These are phyloP conservation scores for Torulaspora delbrueckii DNA, from an alignment of 805 yeast species.

Conservation along the genomic window DNA sequence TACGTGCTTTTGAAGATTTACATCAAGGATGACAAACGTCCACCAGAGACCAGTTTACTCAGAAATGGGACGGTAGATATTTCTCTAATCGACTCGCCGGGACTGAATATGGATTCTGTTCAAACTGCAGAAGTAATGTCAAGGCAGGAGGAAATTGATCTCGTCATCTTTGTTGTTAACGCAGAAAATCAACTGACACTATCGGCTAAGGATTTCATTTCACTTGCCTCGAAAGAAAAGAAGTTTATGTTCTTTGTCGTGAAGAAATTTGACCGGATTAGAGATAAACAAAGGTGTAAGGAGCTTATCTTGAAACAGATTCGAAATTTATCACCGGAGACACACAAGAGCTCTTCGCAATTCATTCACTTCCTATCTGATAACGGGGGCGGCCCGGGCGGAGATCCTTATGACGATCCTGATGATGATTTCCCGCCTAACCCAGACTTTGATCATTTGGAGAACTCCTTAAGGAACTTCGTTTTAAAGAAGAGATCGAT, in stretches of 20 bases:
- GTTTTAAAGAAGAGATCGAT: conserved; percentile 82
- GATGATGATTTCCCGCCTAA: conserved; percentile 37
- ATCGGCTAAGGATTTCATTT: conserved; percentile 89
- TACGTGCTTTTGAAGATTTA: conserved; percentile 75
- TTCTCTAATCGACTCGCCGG: conserved; percentile 94
- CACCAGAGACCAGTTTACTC: conserved; percentile 65
- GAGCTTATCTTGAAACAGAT: conserved; percentile 78
- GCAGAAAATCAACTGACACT: conserved; percentile 95
- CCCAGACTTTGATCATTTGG: conserved; percentile 78
- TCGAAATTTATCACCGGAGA: conserved; percentile 79
- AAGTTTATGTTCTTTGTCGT: conserved; percentile 90
- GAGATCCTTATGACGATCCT: conserved; percentile 35
- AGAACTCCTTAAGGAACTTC: conserved; percentile 78
- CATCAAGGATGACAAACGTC: conserved; percentile 57
- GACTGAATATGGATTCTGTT: conserved; percentile 85
- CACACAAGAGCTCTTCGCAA: conserved; percentile 80
- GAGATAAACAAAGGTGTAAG: conserved; percentile 74
- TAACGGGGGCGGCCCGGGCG: conserved; percentile 42
- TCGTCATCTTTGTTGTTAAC: conserved; percentile 91
- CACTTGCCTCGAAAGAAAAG: conserved; percentile 86
- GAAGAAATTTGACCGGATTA: conserved; percentile 83
- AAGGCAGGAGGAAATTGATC: conserved; percentile 93
- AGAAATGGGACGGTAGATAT: conserved; percentile 91
- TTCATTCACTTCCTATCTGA: conserved; percentile 91
- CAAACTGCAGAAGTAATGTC: conserved; percentile 94